phyloP scores from a whole-genome alignment of 2,329 filamentous ascomycete genomes.

The Sphaerulina vaccinii region DNA sequence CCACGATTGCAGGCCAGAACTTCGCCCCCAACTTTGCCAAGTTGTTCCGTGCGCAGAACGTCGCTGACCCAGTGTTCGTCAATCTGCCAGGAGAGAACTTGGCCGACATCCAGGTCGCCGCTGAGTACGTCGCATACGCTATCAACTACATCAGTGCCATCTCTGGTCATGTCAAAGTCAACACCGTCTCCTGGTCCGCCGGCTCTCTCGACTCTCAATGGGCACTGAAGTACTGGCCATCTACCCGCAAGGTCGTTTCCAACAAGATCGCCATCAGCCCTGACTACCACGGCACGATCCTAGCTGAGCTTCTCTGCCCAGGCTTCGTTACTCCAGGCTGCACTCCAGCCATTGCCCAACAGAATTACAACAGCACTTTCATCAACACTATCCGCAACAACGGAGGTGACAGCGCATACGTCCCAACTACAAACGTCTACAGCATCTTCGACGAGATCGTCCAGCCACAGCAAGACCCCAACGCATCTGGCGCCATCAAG shows the following conservation, averaged over 20 bases:
- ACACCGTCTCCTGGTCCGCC: conserved; percentile 56
- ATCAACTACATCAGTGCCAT: conserved; percentile 55
- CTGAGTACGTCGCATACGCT: conserved; percentile 58
- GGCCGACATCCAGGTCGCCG: conserved; percentile 50
- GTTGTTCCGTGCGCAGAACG: conserved; percentile 43
- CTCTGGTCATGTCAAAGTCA: conserved; percentile 41
- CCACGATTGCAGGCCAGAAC: no score
- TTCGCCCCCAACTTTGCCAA: conserved; percentile 52
- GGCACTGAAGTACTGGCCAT: conserved; percentile 59
- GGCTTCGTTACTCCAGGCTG: conserved; percentile 30
- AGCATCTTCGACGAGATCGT: conserved; percentile 53
- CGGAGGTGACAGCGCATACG: conserved; percentile 53
- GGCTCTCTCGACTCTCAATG: conserved; percentile 56
- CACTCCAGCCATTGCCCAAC: conserved; percentile 48
- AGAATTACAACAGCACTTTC: conserved; percentile 47
- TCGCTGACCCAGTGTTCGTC: conserved; percentile 54
- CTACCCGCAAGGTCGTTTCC: conserved; percentile 44
- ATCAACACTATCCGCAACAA: conserved; percentile 44
- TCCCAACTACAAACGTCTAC: conserved; percentile 57
- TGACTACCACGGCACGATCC: conserved; percentile 52
- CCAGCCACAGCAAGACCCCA: conserved; percentile 48
- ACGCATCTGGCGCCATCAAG: conserved; percentile 49
- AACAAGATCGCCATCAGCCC: conserved; percentile 54
- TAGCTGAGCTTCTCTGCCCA: conserved; percentile 39
- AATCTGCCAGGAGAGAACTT: conserved; percentile 53